Base-by-base conservation (phyloP, 2,329 filamentous ascomycete genomes). In the Cladosporium velox region DNA sequence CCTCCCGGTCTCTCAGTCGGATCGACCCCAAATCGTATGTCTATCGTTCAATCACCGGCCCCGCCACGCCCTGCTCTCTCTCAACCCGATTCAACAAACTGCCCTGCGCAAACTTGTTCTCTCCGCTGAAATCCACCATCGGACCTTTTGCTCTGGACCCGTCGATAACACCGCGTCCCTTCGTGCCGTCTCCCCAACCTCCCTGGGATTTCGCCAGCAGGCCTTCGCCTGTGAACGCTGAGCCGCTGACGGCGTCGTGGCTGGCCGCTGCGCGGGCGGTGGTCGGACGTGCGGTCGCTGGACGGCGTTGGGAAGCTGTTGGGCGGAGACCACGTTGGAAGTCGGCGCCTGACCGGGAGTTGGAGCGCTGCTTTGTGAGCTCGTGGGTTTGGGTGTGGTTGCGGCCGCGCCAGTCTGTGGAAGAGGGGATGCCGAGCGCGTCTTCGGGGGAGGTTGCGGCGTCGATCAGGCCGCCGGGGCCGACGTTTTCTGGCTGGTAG, bases 81-180 rank as follows among this genome's bases (percentile, higher is more conserved):
- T 80, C 77, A 21, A 78, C 72, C 65, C 77, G 76, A 59, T 83
- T 80, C 15, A 85, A 78, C 63, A 86, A 76, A 70, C 83, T 86
- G 28, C 79, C 82, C 38, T 78, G 73, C 11, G 77, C 80, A 69
- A 84, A 85, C 68, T 76, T 72, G 47, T 77, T 77, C 59, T 77
- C 75, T 34, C 79, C 79, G 26, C 74, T 75, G 24, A 82, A 69
- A 68, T 83, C 78, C 10, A 84, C 67, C 77, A 84, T 77, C 0
- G 82, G 81, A 2, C 80, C 80, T 60, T 72, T 77, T 21, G 80
- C 81, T 63, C 77, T 78, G 21, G 76, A 77, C 12, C 79, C 81
- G 69, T 81, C 80, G 74, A 80, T 79, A 18, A 82, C 80, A 2
- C 81, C 82, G 62, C 79, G 75, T 3, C 81, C 81, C n/a, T 75